These are phyloP conservation scores for Aurantiochytrium sp. DNA, from an alignment of 108 stramenopile genomes.

Conservation along the genomic window DNA sequence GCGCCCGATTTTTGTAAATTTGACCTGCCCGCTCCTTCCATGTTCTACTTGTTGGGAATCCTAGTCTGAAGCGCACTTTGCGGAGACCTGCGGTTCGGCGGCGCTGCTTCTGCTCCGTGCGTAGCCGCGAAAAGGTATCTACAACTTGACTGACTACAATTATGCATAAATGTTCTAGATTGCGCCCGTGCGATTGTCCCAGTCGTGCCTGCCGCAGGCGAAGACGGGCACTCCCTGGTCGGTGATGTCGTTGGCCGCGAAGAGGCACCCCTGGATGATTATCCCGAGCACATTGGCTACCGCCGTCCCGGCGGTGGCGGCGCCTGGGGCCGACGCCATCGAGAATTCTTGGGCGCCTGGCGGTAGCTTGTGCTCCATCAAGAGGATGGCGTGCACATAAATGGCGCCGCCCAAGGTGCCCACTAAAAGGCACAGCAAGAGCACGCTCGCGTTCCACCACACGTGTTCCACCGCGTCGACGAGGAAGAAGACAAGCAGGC, in stretches of 20 bases:
- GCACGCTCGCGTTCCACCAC: conserved; percentile 34
- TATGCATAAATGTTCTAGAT: no score
- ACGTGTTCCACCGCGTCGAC: conserved; percentile 40
- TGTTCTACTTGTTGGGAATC: no score
- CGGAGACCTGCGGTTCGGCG: no score
- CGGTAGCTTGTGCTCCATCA: conserved; percentile 62
- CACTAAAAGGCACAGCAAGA: conserved; percentile 56
- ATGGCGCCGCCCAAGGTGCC: conserved; percentile 73
- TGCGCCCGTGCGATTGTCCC: no score
- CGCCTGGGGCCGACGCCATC: conserved; percentile 62
- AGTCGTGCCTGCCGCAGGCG: background rate
- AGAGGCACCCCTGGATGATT: conserved; percentile 71
- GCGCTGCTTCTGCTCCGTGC: no score
- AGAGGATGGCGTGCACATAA: conserved; percentile 68
- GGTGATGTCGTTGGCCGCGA: conserved; percentile 53
- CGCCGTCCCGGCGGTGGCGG: conserved; percentile 64
- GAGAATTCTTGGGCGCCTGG: conserved; percentile 63
- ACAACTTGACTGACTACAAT: no score
- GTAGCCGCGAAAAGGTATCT: no score
- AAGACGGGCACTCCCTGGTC: background rate
- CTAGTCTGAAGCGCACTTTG: no score
- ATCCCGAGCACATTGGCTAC: conserved; percentile 65
- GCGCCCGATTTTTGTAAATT: background rate
- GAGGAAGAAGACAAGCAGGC: conserved; percentile 66
- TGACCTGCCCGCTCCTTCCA: background rate